A percentile compares a stretch with the other conserved stretches of the same genome.
These are phyloP conservation scores for Meira miltonrushii DNA, from an alignment of 1,284 basidiomycete species.

Conservation along the genomic window DNA sequence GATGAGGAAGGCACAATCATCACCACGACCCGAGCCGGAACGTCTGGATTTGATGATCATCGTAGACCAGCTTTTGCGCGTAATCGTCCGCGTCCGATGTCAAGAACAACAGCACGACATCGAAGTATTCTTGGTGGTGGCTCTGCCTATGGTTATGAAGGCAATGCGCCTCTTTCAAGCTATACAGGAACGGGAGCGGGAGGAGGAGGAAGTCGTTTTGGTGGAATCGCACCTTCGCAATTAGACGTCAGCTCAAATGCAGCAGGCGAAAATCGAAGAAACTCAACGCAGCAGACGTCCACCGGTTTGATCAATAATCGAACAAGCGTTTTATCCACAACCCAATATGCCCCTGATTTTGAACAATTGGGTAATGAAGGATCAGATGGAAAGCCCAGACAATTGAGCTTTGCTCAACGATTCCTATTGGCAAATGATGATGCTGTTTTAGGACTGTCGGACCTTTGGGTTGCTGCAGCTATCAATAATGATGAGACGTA, in stretches of 20 bases:
- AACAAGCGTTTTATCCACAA: conserved; percentile 7
- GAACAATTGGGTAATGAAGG: conserved; percentile 28
- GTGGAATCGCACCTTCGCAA: too few relatives aligned
- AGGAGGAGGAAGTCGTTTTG: neutral
- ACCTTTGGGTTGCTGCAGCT: conserved; percentile 87
- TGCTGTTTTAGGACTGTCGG: conserved; percentile 78
- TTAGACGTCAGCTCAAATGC: neutral
- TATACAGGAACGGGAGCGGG: neutral
- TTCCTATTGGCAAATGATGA: conserved; percentile 70
- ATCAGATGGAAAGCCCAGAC: neutral
- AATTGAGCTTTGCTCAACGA: conserved; percentile 65
- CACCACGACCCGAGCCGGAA: conserved; percentile 21
- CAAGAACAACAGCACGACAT: conserved; percentile 35
- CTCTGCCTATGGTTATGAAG: conserved; percentile 34
- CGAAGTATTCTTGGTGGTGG: conserved; percentile 34
- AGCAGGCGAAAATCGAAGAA: neutral
- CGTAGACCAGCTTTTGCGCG: conserved; percentile 5
- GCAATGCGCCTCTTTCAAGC: neutral
- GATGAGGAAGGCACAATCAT: conserved; percentile 34
- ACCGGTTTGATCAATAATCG: neutral
- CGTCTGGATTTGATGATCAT: conserved; percentile 33
- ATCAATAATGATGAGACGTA: conserved; percentile 72
- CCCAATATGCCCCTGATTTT: conserved; percentile 43
- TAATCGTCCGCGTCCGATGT: conserved; percentile 16
- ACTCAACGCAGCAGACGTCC: neutral